Evolutionary conservation across 129 eudicot species (phyloP), one percentile per base, ranked within the genome.

Genomic region (Apium graveolens): DNA sequence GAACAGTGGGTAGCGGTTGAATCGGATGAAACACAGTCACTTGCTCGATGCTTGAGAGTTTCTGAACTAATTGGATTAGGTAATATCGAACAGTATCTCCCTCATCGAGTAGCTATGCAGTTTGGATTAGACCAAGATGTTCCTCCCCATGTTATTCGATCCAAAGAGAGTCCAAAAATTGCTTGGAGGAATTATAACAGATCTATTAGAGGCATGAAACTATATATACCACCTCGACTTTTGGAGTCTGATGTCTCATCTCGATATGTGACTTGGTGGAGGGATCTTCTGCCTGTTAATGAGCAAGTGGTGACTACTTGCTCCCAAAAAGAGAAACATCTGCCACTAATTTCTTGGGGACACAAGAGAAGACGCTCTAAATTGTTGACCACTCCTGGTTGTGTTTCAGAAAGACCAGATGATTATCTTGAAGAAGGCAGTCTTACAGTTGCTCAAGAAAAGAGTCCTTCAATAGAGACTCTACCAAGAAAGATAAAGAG

Each of bases 251-350:
- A 79, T 76, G 82, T 78, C 27, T 79, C 89, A 44, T 41, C 38
- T 2, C 48, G 82, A 39, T 90, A 90, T 78, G 65, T 69, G 80
- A 41, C 71, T 17, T 90, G 90, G 96, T 88, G 91, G 93, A 66
- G 49, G 35, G 7, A 7, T 18, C 53, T 53, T 43, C 11, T 77
- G 13, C 17, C 79, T 74, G 79, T 5, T 11, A 66, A 17, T 29
- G 69, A 24, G 34, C 62, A 2, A 51, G 51, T 32, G 63, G 26
- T 31, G 70, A 60, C 16, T n/a, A 60, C 31, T n/a, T 60, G 70
- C 75, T 20, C 11, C 44, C 49, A 41, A 41, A 39, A 51, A 62
- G 2, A 35, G 24, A 26, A 43, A 37, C 17, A 31, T 29, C 57
- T 43, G 4, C 73, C 60, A 63, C 41, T 70, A 62, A 38, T 4